Conservation (phyloP, 2,329 filamentous ascomycete species). For the Sclerotinia nivalis region DNA sequence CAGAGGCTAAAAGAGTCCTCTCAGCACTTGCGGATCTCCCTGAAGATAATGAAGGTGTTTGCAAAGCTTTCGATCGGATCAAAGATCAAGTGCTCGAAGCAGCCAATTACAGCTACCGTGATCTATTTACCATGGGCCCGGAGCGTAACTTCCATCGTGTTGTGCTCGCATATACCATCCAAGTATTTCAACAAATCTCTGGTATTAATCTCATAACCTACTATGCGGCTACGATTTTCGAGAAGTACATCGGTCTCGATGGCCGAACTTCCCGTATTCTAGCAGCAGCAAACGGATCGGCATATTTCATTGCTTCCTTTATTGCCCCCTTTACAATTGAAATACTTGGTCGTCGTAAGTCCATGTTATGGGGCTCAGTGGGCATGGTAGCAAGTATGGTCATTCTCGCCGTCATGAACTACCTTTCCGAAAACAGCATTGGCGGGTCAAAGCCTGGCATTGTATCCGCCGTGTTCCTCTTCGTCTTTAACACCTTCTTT, state of each 20-base stretch:
- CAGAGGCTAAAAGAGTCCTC: slow-evolving; percentile 43
- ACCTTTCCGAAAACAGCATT: slow-evolving; percentile 41
- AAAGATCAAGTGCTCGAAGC: slow-evolving; percentile 12
- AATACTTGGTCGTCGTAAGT: slow-evolving; percentile 63
- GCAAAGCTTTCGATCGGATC: slow-evolving; percentile 52
- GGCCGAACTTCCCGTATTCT: slow-evolving; percentile 53
- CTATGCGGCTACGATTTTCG: slow-evolving; percentile 53
- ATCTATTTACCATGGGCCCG: slow-evolving; percentile 23
- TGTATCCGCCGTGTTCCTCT: slow-evolving; percentile 43
- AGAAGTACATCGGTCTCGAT: slow-evolving; percentile 49
- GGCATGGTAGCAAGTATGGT: slow-evolving; percentile 62
- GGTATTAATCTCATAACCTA: slow-evolving; percentile 49
- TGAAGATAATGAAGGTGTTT: slow-evolving; percentile 55
- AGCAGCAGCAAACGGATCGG: slow-evolving; percentile 51
- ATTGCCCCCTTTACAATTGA: slow-evolving; percentile 48
- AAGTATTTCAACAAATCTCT: slow-evolving; percentile 53
- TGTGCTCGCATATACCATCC: slow-evolving; percentile 70
- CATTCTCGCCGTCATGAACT: slow-evolving; percentile 49
- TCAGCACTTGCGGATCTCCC: slow-evolving; percentile 31
- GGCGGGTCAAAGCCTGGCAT: slow-evolving; percentile 21
- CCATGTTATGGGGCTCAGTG: slow-evolving; percentile 69
- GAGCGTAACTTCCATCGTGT: slow-evolving; percentile 60
- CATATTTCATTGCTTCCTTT: slow-evolving; percentile 18
- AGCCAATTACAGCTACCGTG: neutral
- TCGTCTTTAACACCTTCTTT: slow-evolving; percentile 56